Conservation (phyloP, 73 alveolate genomes). For the Tetrahymena borealis region DNA sequence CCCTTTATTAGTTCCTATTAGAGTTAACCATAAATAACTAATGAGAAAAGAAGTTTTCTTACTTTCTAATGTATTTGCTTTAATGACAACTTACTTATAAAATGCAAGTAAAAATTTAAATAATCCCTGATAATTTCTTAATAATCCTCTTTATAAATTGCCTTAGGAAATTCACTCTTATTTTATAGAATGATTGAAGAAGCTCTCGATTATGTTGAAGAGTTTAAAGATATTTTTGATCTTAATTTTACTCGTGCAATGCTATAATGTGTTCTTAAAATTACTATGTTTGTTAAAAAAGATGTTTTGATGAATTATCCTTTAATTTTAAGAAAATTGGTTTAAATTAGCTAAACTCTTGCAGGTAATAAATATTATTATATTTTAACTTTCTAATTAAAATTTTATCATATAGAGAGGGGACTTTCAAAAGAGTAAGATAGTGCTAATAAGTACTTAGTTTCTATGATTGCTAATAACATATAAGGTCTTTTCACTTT, state of each 20-base stretch:
- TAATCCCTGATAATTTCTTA: neutral
- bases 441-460: neutral
- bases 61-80: neutral
- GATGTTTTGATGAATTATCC: neutral
- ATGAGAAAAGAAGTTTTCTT: neutral
- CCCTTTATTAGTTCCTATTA: neutral
- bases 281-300: neutral
- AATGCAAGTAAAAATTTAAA: neutral
- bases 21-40: neutral
- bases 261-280: neutral
- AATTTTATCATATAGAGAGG: neutral
- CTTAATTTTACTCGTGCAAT: neutral
- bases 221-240: neutral
- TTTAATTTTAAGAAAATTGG: neutral
- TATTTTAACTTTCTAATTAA: neutral
- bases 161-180: neutral
- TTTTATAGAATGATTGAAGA: neutral
- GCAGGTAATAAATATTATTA: neutral
- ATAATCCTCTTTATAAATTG: neutral
- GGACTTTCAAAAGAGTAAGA: neutral
- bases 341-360: neutral
- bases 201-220: neutral
- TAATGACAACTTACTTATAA: neutral
- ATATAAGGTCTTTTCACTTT: neutral
- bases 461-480: neutral